A percentile compares a stretch with the other conserved stretches of the same genome.
Evolutionary conservation across 257 asterid genomes (phyloP).

Genomic region (Cruciata laevipes): DNA sequence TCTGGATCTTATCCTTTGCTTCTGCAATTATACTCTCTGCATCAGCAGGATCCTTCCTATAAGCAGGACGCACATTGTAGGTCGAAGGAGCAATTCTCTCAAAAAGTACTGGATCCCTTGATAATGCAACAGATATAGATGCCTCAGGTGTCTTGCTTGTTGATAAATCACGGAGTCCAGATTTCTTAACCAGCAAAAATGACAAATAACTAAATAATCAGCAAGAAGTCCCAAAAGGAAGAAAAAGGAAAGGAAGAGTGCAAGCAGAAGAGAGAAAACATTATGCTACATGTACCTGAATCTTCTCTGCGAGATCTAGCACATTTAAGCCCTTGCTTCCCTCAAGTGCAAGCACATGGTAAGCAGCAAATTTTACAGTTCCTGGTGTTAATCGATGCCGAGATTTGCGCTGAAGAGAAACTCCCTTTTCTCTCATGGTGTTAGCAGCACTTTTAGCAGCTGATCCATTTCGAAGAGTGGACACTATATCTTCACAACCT

Average conservation of each 20-base stretch:
- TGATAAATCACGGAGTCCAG: slow-evolving; percentile 93
- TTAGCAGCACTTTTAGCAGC: slow-evolving; percentile 96
- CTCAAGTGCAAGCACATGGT: slow-evolving; percentile 98
- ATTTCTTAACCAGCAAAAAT: slow-evolving; percentile 44
- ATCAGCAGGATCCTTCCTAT: slow-evolving; percentile 92
- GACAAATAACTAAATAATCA: slow-evolving; percentile 17
- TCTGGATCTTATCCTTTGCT: slow-evolving; percentile 87
- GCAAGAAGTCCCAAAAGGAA: slow-evolving; percentile 1
- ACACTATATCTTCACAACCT: slow-evolving; percentile 86
- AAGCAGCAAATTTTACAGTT: slow-evolving; percentile 98
- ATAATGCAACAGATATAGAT: slow-evolving; percentile 95
- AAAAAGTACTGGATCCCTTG: slow-evolving; percentile 93
- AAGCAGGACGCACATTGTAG: slow-evolving; percentile 83
- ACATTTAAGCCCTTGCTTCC: slow-evolving; percentile 95
- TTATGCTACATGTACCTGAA: slow-evolving; percentile 55
- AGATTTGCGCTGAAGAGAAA: slow-evolving; percentile 66
- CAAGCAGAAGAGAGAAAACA: neutral
- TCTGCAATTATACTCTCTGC: slow-evolving; percentile 73
- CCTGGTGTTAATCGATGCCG: slow-evolving; percentile 98
- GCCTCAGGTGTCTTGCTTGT: slow-evolving; percentile 99
- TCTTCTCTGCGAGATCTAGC: slow-evolving; percentile 89
- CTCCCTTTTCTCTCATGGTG: slow-evolving; percentile 89
- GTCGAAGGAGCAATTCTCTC: slow-evolving; percentile 99
- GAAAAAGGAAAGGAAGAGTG: neutral
- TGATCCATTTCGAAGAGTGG: slow-evolving; percentile 80